A percentile compares a stretch with the other conserved stretches of the same genome.
Conservation (phyloP, 768 basidiomycete species). For the Collybia sp. region DNA sequence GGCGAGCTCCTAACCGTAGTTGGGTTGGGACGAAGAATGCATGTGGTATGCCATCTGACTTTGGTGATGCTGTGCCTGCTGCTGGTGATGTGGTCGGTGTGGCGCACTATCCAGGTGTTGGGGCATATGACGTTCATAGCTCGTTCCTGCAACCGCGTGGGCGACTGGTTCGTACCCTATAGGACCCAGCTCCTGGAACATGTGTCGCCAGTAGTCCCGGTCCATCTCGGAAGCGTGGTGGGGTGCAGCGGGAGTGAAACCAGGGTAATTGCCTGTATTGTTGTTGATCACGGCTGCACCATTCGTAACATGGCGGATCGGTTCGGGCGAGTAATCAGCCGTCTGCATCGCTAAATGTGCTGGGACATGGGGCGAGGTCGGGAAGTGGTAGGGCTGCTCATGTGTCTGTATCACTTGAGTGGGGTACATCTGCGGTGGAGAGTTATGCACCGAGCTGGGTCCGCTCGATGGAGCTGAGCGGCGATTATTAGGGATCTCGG, state of each 20-base stretch:
- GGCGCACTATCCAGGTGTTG: constrained; percentile 20
- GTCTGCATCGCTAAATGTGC: constrained; percentile 18
- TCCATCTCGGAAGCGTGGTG: constrained; percentile 55
- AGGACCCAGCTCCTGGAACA: constrained; percentile 72
- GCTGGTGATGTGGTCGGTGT: constrained; percentile 13
- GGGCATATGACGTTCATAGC: constrained; percentile 15
- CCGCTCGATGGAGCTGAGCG: constrained; percentile 17
- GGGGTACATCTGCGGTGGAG: constrained; percentile 28
- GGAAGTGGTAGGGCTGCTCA: constrained; percentile 36
- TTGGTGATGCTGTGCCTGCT: constrained; percentile 14
- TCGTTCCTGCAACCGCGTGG: constrained; percentile 14
- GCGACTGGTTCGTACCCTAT: constrained; percentile 39
- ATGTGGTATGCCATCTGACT: constrained; percentile 24
- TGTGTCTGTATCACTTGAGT: constrained; percentile 27
- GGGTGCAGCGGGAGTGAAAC: constrained; percentile 29
- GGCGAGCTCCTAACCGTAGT: constrained; percentile 13
- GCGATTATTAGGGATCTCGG: constrained; percentile 4
- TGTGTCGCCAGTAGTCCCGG: constrained; percentile 66
- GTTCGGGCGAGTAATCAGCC: constrained; percentile 12
- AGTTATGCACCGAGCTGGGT: constrained; percentile 19
- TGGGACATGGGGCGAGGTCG: constrained; percentile 31
- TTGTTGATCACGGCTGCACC: constrained; percentile 3
- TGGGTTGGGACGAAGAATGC: constrained; percentile 19
- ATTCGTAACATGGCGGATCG: constrained; percentile 5
- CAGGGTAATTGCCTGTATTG: constrained; percentile 20